Conservation (phyloP, 2,329 filamentous ascomycete genomes). For the Epichloe aotearoae region DNA sequence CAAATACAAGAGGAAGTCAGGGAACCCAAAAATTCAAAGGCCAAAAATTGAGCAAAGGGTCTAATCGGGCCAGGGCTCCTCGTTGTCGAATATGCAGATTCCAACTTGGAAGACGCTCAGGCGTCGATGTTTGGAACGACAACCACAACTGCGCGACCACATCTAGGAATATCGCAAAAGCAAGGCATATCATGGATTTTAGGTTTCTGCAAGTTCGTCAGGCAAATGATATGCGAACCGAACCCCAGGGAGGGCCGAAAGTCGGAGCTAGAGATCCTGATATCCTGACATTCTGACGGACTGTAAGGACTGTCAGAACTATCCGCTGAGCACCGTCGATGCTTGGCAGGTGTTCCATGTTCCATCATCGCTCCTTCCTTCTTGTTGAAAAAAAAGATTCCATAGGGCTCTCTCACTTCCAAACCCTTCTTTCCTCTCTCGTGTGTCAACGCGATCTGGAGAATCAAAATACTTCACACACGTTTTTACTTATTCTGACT, state of each 20-base stretch:
- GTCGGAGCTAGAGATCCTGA: background rate
- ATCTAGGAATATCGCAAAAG: background rate
- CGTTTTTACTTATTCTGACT: background rate
- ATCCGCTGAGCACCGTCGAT: background rate
- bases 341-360: slow-evolving; percentile 1
- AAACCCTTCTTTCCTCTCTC: background rate
- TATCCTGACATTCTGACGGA: background rate
- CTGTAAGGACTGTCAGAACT: slow-evolving; percentile 1
- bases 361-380: background rate
- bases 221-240: too few relatives aligned
- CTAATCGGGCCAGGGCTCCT: too few relatives aligned
- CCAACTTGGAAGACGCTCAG: background rate
- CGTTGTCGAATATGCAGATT: background rate
- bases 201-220: background rate
- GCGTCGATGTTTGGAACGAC: background rate
- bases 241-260: background rate
- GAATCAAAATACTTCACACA: background rate
- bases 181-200: background rate
- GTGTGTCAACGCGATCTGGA: background rate
- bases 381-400: background rate
- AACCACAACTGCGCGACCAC: background rate
- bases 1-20: too few relatives aligned
- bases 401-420: background rate
- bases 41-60: background rate
- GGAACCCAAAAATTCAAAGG: background rate